Base-by-base conservation (phyloP, 2,329 filamentous ascomycete genomes). In the Neofusicoccum sp. region DNA sequence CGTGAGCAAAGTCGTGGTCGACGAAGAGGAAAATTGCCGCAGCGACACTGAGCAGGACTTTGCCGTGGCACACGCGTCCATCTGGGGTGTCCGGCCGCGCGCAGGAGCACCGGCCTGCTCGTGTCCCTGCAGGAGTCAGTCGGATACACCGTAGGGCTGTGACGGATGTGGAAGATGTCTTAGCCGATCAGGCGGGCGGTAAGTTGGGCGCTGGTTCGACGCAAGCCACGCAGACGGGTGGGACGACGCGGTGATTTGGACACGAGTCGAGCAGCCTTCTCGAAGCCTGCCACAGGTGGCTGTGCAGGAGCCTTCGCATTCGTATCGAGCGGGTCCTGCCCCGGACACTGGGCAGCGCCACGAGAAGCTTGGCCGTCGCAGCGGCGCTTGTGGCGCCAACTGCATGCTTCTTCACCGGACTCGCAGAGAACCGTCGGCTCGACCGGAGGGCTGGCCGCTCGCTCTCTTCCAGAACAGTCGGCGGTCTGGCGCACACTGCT, bases 271-370 rank as follows among this genome's bases (percentile, higher is more conserved):
- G 49, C 34, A 43, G 28, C 24, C 8, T 56, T 56, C 51, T 56
- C 38, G 36, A 43, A 54, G 34, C n/a, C 8, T 16, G 9, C 8
- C 24, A 24, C 24, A 8, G 36, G 51, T 56, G 51, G 51, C 51
- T 33, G 51, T 56, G 51, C 38, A 33, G 8, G 20, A 33, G 24
- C 28, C 12, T 20, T 24, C 4, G 34, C 16, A 16, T 24, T 56
- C 38, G 51, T 43, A 43, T 43, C 31, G 38, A 43, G 38, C 36
- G 51, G 51, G 51, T 31, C 24, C 36, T 14, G 36, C 51, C 51
- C 36, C 36, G 9, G 48, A 43, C 2, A 54, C 36, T 43, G 26
- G 51, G 51, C 51, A 24, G 28, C 51, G 51, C 51, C 51, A 56
- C 51, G 28, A 43, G 43, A 56, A 43, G 36, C 51, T 56, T 56